Base-by-base conservation (phyloP, 2,329 filamentous ascomycete species). In the Beauveria bassiana region DNA sequence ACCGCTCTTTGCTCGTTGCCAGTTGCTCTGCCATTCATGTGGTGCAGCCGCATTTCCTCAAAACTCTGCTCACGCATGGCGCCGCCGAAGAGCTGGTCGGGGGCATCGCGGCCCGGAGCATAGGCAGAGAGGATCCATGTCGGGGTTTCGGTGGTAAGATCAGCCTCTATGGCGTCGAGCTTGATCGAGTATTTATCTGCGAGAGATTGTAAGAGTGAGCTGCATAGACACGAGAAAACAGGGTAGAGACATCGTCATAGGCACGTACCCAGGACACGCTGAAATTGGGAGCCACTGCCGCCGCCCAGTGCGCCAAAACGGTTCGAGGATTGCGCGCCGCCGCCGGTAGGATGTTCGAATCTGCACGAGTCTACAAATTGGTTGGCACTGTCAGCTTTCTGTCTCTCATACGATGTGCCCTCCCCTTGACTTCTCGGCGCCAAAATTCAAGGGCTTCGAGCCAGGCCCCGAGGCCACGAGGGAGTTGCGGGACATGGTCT, bases 101-200 rank as follows among this genome's bases (percentile, higher is more conserved):
- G 93, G 1, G 89, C 85, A 67, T 92, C 84, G 68, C 79, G 82
- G 4, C 88, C 89, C 0, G 93, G 92, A 0, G 87, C 90, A 73
- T 96, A 98, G 24, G 88, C 83, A 1, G 93, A 96, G 26, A 97
- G 81, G 5, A 95, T 87, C 89, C 93, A 98, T 79, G 84, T 77
- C 20, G 93, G 93, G 9, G 83, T 81, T 63, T 95, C 90, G 24
- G 80, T 79, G 0, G 80, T 83, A 51, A 96, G 78, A 70, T 96
- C 91, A 59, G 76, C 75, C 63, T 81, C 80, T 67, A 96, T 87
- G 2, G 75, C 76, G 0, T 84, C 83, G 47, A 75, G 74, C n/a
- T 76, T 82, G 46, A 92, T 73, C 50, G 74, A 79, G 70, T 85
- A 84, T 5, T 77, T 74, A 9, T 71, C 69, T 70, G 54, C 6